Conservation (phyloP, 2,329 filamentous ascomycete species). For the Dactylella cylindrospora region DNA sequence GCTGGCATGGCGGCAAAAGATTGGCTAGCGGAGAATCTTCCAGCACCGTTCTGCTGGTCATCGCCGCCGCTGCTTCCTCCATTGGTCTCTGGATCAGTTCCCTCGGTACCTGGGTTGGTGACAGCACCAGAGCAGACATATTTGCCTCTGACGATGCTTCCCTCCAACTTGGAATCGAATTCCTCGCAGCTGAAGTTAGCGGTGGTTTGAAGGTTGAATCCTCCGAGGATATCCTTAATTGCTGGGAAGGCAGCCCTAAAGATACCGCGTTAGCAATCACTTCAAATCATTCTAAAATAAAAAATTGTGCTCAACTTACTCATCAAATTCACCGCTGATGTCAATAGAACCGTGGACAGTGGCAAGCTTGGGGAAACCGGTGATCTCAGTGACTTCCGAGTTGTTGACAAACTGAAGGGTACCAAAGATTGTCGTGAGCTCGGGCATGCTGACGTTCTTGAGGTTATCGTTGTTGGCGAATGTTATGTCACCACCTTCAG, state of each 20-base stretch:
- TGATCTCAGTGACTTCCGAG: constrained; percentile 67
- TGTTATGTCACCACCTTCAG: constrained; percentile 58
- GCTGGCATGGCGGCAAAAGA: constrained; percentile 48
- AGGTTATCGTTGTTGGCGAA: constrained; percentile 65
- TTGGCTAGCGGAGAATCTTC: constrained; percentile 36
- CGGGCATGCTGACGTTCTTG: constrained; percentile 73
- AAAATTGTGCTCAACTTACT: constrained; percentile 61
- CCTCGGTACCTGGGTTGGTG: constrained; percentile 39
- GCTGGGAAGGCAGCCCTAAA: constrained; percentile 69
- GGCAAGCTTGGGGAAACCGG: constrained; percentile 68
- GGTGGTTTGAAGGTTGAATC: constrained; percentile 69
- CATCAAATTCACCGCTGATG: constrained; percentile 78
- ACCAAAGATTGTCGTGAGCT: constrained; percentile 69
- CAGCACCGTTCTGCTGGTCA: constrained; percentile 52
- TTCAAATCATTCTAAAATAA: background rate
- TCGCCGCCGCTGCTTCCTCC: constrained; percentile 49
- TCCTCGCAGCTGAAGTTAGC: constrained; percentile 62
- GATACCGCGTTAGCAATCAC: constrained; percentile 50
- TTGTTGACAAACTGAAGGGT: constrained; percentile 90
- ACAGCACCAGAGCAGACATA: constrained; percentile 39
- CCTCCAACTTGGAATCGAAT: constrained; percentile 56
- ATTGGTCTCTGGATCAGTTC: constrained; percentile 37
- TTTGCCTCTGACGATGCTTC: constrained; percentile 50
- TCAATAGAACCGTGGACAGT: constrained; percentile 77
- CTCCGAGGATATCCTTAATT: constrained; percentile 69